A percentile compares a stretch with the other conserved stretches of the same genome.
Evolutionary conservation across 2,329 filamentous ascomycete genomes (phyloP).

Genomic region (Pseudogymnoascus sp.): DNA sequence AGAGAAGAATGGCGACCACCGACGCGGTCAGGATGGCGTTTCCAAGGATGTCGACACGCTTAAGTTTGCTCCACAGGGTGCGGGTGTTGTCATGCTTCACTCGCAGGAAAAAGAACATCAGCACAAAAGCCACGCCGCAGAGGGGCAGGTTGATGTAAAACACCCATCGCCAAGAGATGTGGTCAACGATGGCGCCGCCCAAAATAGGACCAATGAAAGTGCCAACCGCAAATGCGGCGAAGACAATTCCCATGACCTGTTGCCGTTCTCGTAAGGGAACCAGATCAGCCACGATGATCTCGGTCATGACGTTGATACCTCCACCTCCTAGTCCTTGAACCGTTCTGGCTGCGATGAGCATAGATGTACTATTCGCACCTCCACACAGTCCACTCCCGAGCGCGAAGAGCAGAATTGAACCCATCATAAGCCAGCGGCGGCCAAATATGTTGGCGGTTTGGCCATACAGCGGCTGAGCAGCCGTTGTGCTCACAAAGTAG

Average conservation of each 20-base stretch:
- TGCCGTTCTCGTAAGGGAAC: too few relatives aligned
- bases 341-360: too few relatives aligned
- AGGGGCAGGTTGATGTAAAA: conserved; percentile 16
- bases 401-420: too few relatives aligned
- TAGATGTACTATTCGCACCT: too few relatives aligned
- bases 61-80: conserved; percentile 27
- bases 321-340: too few relatives aligned
- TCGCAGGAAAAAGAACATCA: conserved; percentile 8
- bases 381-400: too few relatives aligned
- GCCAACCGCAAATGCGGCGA: too few relatives aligned
- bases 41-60: conserved; percentile 37
- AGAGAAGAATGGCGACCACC: conserved; percentile 33
- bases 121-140: neutral
- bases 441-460: too few relatives aligned
- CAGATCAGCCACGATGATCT: conserved; percentile 13
- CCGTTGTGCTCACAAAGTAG: conserved; percentile 14
- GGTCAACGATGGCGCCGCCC: conserved; percentile 35
- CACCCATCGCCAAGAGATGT: conserved; percentile 19
- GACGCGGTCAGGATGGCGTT: conserved; percentile 34
- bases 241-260: too few relatives aligned
- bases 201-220: conserved; percentile 22
- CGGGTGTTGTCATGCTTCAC: conserved; percentile 18
- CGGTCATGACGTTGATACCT: conserved; percentile 1
- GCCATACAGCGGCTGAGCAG: neutral
- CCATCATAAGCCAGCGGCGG: too few relatives aligned